Percentiles rank a stretch among this genome's conserved stretches.
These are phyloP conservation scores for Leishmania guyanensis DNA, from an alignment of 208 protist genomes.

Conservation along the genomic window DNA sequence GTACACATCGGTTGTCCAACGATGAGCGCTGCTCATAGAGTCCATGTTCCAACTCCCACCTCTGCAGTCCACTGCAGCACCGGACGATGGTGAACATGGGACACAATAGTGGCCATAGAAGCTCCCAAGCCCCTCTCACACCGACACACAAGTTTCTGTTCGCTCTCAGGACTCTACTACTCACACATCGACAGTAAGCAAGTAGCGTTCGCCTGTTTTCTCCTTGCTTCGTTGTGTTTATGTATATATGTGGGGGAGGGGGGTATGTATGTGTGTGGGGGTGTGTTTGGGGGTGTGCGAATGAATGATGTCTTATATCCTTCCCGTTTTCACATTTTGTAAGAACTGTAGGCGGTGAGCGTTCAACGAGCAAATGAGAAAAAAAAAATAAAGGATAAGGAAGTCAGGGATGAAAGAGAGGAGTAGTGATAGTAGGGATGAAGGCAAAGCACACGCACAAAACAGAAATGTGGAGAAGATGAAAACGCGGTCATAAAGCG, in stretches of 20 bases:
- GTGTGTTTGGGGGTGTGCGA: too few species aligned
- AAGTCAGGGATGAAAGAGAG: not conserved
- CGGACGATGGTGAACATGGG: not conserved
- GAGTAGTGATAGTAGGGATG: not conserved
- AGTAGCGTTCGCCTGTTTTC: not conserved
- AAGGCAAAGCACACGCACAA: not conserved
- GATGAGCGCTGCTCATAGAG: not conserved
- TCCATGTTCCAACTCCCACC: not conserved
- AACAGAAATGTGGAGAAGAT: not conserved
- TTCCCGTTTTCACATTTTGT: too few species aligned
- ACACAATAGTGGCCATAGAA: not conserved
- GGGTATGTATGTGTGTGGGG: too few species aligned
- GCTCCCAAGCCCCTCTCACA: not conserved
- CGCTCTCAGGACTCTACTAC: not conserved
- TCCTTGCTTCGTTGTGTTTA: not conserved
- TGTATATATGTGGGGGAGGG: not conserved
- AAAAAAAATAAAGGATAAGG: too few species aligned
- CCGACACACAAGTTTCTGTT: not conserved
- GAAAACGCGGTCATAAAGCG: not conserved
- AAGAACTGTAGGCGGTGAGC: too few species aligned
- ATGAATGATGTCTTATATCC: too few species aligned
- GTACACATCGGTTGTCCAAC: not conserved
- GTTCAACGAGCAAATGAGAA: too few species aligned
- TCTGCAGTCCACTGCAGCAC: not conserved
- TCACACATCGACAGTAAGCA: not conserved